A percentile compares a stretch with the other conserved stretches of the same genome.
phyloP scores from a whole-genome alignment of 2,329 filamentous ascomycete species.

The Monilinia polystroma region DNA sequence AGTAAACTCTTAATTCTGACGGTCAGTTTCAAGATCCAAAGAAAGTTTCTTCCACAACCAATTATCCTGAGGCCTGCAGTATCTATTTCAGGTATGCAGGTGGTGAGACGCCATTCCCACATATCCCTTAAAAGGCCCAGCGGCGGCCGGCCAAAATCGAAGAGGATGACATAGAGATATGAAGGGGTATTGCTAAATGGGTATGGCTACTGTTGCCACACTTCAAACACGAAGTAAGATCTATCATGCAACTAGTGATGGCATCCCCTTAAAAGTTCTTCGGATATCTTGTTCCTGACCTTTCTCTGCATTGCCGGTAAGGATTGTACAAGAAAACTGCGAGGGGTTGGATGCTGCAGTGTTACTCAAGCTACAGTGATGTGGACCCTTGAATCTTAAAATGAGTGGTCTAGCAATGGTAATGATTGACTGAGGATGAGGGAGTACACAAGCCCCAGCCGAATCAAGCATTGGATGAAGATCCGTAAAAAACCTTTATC shows the following conservation, averaged over 20 bases:
- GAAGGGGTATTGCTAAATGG: not conserved
- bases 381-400: not conserved
- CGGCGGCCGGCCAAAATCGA: not conserved
- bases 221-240: not conserved
- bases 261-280: not conserved
- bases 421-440: not conserved
- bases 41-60: not conserved
- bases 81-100: slow-evolving; percentile 6
- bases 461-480: not conserved
- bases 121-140: not conserved
- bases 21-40: not conserved
- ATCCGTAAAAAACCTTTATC: not conserved
- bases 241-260: not conserved
- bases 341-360: not conserved
- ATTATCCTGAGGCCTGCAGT: not conserved
- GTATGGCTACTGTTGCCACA: not conserved
- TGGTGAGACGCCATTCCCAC: not conserved
- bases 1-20: not conserved
- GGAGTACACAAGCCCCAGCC: not conserved
- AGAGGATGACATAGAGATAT: not conserved
- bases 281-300: slow-evolving; percentile 10
- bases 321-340: not conserved
- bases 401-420: not conserved
- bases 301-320: slow-evolving; percentile 12
- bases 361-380: not conserved